Conservation (phyloP, 2,329 filamentous ascomycete species). For the Plectosphaerella sp. region DNA sequence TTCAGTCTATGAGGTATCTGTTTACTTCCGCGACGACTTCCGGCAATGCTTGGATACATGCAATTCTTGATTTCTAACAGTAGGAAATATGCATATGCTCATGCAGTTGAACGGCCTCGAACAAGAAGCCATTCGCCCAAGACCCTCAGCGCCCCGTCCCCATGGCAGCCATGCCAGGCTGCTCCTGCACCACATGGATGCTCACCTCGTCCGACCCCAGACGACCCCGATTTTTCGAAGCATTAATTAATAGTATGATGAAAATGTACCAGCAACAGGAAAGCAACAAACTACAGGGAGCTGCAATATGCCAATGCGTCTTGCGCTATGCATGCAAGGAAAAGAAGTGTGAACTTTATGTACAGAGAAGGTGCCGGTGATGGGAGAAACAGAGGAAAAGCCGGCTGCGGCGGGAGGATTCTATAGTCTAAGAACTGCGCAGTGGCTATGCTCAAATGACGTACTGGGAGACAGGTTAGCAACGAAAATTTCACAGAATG, state of each 20-base stretch:
- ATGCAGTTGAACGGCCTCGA: not conserved
- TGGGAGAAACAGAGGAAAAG: too few species aligned
- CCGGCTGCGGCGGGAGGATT: not conserved
- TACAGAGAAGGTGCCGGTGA: not conserved
- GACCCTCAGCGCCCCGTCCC: too few species aligned
- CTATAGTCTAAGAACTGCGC: not conserved
- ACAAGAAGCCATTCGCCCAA: too few species aligned
- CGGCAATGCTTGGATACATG: too few species aligned
- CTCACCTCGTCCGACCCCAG: too few species aligned
- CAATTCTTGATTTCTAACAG: too few species aligned
- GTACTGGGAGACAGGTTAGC: conserved; percentile 23
- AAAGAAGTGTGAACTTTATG: not conserved
- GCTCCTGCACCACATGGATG: too few species aligned
- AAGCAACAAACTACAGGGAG: not conserved
- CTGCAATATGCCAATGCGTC: not conserved
- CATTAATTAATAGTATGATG: too few species aligned
- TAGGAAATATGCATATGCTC: conserved; percentile 21
- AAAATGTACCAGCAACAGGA: not conserved
- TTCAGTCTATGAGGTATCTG: too few species aligned
- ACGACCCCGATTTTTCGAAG: too few species aligned
- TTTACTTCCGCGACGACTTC: too few species aligned
- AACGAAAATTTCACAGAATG: not conserved
- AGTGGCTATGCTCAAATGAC: conserved; percentile 27
- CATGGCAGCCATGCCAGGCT: too few species aligned
- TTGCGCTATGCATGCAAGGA: not conserved